Evolutionary conservation across 257 asterid genomes (phyloP).

Genomic region (Petunia axillaris): DNA sequence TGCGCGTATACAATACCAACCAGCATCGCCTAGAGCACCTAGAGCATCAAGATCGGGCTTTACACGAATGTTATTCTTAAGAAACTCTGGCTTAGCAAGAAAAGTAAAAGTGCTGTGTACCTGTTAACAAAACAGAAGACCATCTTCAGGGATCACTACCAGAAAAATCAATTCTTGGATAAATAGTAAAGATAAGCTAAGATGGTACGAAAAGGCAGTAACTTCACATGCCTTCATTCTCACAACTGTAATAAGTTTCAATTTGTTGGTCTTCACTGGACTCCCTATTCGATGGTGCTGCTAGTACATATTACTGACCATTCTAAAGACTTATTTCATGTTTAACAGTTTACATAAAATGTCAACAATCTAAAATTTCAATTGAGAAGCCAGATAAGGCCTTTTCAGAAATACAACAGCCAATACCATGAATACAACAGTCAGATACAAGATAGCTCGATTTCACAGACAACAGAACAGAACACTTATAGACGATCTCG

Average conservation of each 20-base stretch:
- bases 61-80: constrained; percentile 65
- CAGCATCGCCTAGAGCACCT: constrained; percentile 73
- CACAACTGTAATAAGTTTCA: no score
- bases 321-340: background rate
- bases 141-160: background rate
- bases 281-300: background rate
- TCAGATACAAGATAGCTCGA: background rate
- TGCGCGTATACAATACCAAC: constrained; percentile 81
- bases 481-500: constrained; percentile 35
- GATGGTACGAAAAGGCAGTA: no score
- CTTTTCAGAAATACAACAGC: background rate
- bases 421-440: background rate
- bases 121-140: constrained; percentile 33
- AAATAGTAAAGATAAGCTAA: no score
- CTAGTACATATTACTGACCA: background rate
- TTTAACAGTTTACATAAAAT: no score
- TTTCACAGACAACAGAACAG: no score
- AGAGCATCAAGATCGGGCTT: constrained; percentile 74
- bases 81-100: constrained; percentile 42
- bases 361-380: no score
- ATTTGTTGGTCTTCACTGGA: no score
- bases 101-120: constrained; percentile 53
- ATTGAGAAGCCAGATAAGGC: background rate
- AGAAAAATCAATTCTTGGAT: no score
- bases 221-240: no score